Evolutionary conservation across 1,284 basidiomycete species (phyloP).

Genomic region (Cryptococcus sp.): DNA sequence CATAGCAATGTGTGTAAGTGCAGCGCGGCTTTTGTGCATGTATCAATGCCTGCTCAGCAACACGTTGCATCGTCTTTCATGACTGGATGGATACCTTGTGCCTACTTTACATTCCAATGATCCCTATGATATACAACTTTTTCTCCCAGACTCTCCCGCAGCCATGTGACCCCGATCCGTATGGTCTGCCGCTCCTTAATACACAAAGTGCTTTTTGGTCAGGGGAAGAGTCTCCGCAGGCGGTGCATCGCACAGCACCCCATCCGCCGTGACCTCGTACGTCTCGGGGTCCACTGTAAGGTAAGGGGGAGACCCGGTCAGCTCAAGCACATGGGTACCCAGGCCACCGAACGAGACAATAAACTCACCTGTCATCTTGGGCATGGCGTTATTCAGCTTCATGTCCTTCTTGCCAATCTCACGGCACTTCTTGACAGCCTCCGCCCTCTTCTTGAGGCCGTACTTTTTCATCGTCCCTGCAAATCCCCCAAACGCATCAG

Average conservation of each 20-base stretch:
- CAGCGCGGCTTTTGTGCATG: too few species aligned
- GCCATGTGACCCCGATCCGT: too few species aligned
- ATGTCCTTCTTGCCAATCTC: slow-evolving; percentile 78
- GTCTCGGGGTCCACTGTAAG: slow-evolving; percentile 93
- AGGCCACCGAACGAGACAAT: neutral
- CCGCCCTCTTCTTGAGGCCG: slow-evolving; percentile 67
- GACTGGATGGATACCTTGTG: too few species aligned
- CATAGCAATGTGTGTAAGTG: too few species aligned
- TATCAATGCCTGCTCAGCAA: too few species aligned
- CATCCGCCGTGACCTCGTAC: slow-evolving; percentile 82
- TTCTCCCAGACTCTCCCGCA: neutral
- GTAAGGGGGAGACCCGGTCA: neutral
- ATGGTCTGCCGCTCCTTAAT: slow-evolving; percentile 13
- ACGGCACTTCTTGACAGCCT: slow-evolving; percentile 75
- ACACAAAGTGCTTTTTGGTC: slow-evolving; percentile 58
- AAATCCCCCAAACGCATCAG: neutral
- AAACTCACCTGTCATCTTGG: slow-evolving; percentile 61
- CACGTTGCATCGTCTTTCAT: too few species aligned
- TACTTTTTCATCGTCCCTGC: slow-evolving; percentile 63
- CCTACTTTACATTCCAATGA: too few species aligned
- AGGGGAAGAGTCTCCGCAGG: slow-evolving; percentile 72
- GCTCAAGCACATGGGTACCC: neutral
- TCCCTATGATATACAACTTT: neutral
- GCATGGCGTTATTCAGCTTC: slow-evolving; percentile 84
- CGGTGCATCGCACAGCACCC: slow-evolving; percentile 67